Evolutionary conservation across 1,284 basidiomycete species (phyloP), one percentile per base, ranked within the genome.

Genomic region (Rhodotorula sp.): DNA sequence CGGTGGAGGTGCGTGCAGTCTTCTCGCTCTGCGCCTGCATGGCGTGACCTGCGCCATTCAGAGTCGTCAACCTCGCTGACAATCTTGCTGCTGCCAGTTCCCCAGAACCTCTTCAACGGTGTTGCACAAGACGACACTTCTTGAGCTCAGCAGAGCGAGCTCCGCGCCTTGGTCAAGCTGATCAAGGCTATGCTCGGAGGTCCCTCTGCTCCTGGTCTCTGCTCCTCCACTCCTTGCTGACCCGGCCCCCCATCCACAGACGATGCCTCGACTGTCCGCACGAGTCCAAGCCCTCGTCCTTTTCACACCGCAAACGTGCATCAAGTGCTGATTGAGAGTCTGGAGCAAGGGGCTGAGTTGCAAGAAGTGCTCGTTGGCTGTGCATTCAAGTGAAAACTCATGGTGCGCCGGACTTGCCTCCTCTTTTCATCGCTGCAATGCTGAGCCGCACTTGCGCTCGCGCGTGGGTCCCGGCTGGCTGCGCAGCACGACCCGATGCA

Each of bases 331-430:
- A 89, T 85, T 88, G 8, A 89, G 88, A 3, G 91, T 93, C 36
- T 92, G 91, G 91, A 91, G 91, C 34, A 90, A 91, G 78, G 91
- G 91, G 39, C 90, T 91, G 81, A 90, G 88, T 13, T 92, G 91
- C 82, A 89, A 86, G 79, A 81, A 84, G n/a, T 93, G 91, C 79
- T 87, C 87, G 2, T 81, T 92, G 68, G 89, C 89, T n/a, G 90
- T 91, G 27, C 91, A 92, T 80, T 86, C 58, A 92, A 90, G 80
- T 93, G 91, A 80, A 91, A 92, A 79, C 80, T 92, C 58, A 93
- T 92, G 87, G 91, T 89, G 67, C 67, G 80, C 69, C 36, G 19
- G 3, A 15, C 22, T 55, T 19, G 19, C 34, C 56, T 51, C 54
- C 59, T 67, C 17, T 70, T 50, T 29, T 63, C 36, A n/a, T n/a